Evolutionary conservation across 331 rosid genomes (phyloP).

Genomic region (Saraca asoca): DNA sequence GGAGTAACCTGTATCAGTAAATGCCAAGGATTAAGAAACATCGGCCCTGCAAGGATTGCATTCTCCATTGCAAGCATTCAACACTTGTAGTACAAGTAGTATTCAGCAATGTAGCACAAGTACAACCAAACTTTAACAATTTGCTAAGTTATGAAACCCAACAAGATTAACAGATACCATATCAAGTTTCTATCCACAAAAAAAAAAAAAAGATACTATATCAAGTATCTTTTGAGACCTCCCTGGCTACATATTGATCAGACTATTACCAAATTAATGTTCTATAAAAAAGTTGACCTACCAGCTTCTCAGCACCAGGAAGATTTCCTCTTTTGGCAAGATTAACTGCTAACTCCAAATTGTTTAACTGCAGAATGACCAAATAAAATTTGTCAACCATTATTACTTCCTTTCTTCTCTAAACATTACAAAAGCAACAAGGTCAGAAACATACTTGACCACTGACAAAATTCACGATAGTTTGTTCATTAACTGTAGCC

Average conservation of each 20-base stretch:
- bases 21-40: not conserved
- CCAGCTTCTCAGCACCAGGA: slow-evolving; percentile 99
- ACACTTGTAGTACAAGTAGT: too few relatives aligned
- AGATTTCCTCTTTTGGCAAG: slow-evolving; percentile 99
- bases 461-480: slow-evolving; percentile 89
- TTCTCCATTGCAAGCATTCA: slow-evolving; percentile 14
- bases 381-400: slow-evolving; percentile 21
- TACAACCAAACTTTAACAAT: slow-evolving; percentile 9
- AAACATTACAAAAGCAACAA: slow-evolving; percentile 8
- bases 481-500: slow-evolving; percentile 97
- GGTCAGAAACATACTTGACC: slow-evolving; percentile 68
- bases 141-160: slow-evolving; percentile 15
- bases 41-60: not conserved
- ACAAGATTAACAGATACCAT: slow-evolving; percentile 16
- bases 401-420: slow-evolving; percentile 20
- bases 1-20: slow-evolving; percentile 18
- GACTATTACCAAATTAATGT: not conserved
- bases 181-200: not conserved
- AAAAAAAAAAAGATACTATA: too few relatives aligned
- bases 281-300: slow-evolving; percentile 34
- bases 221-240: slow-evolving; percentile 7
- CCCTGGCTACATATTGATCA: not conserved
- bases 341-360: slow-evolving; percentile 97
- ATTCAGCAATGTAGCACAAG: not conserved
- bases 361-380: slow-evolving; percentile 65